Percentiles rank a stretch among this genome's conserved stretches.
phyloP scores from a whole-genome alignment of 179 eudicot species.

The Spinacia oleracea region DNA sequence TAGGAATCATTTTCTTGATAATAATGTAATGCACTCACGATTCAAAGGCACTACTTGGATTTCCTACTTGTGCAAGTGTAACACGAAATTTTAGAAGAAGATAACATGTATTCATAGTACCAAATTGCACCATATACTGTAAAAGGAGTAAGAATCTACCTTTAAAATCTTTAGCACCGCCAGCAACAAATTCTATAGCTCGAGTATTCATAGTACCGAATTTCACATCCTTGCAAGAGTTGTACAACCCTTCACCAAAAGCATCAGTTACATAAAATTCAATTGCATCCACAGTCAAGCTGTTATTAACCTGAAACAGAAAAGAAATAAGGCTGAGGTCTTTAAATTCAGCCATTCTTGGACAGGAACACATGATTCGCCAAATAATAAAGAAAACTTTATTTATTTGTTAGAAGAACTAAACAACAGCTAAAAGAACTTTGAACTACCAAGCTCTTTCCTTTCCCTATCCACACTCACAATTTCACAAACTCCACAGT shows the following conservation, averaged over 20 bases:
- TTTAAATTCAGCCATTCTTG: constrained; percentile 11
- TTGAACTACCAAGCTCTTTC: background rate
- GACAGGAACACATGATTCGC: background rate
- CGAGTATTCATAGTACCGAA: constrained; percentile 90
- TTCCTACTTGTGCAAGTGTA: no score
- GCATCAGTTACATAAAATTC: constrained; percentile 74
- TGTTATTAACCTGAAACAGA: constrained; percentile 66
- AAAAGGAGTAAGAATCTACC: constrained; percentile 41
- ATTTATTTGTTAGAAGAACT: background rate
- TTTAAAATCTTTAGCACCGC: constrained; percentile 84
- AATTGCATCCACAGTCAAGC: constrained; percentile 79
- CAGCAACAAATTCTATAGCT: constrained; percentile 86
- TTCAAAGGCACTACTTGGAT: no score
- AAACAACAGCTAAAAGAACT: background rate
- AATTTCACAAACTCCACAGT: background rate
- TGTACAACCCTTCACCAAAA: constrained; percentile 84
- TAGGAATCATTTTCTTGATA: no score
- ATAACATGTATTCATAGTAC: no score
- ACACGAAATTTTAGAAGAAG: no score
- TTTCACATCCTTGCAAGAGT: constrained; percentile 97
- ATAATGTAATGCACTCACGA: no score
- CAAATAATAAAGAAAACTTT: background rate
- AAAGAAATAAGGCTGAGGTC: constrained; percentile 21
- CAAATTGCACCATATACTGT: no score
- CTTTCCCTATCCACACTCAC: background rate